A percentile compares a stretch with the other conserved stretches of the same genome.
phyloP scores from a whole-genome alignment of 1,139 yeast genomes.

The Protomyces macrosporus region DNA sequence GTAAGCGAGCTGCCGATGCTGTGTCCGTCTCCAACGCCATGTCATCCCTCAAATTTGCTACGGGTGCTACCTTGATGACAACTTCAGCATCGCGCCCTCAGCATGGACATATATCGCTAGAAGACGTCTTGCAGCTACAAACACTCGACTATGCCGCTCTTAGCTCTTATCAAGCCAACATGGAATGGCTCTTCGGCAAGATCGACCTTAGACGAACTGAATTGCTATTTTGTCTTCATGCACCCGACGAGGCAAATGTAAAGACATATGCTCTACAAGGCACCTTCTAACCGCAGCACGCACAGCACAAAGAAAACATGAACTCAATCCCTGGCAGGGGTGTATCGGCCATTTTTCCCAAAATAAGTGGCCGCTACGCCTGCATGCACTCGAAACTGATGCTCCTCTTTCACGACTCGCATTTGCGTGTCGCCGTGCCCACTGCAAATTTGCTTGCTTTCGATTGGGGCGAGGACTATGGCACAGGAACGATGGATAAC shows the following conservation, averaged over 20 bases:
- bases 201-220: constrained; percentile 23
- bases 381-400: constrained; percentile 35
- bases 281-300: too few relatives aligned
- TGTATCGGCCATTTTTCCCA: constrained; percentile 23
- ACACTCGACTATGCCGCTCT: constrained; percentile 30
- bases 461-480: constrained; percentile 35
- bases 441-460: constrained; percentile 34
- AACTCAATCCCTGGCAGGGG: too few relatives aligned
- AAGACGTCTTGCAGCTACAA: constrained; percentile 31
- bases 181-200: constrained; percentile 25
- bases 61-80: constrained; percentile 32
- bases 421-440: constrained; percentile 33
- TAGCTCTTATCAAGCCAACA: constrained; percentile 30
- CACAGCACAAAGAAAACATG: too few relatives aligned
- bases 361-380: constrained; percentile 16
- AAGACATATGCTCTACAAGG: background rate
- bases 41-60: constrained; percentile 8
- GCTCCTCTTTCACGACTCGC: constrained; percentile 32
- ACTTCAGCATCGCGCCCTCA: constrained; percentile 30
- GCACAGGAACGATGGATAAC: constrained; percentile 30
- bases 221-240: constrained; percentile 28
- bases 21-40: background rate
- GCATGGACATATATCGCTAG: constrained; percentile 30
- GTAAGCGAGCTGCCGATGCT: too few relatives aligned
- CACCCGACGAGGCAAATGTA: constrained; percentile 27